Evolutionary conservation across 495 filamentous ascomycete species (phyloP).

Genomic region (Aspergillus diversus): DNA sequence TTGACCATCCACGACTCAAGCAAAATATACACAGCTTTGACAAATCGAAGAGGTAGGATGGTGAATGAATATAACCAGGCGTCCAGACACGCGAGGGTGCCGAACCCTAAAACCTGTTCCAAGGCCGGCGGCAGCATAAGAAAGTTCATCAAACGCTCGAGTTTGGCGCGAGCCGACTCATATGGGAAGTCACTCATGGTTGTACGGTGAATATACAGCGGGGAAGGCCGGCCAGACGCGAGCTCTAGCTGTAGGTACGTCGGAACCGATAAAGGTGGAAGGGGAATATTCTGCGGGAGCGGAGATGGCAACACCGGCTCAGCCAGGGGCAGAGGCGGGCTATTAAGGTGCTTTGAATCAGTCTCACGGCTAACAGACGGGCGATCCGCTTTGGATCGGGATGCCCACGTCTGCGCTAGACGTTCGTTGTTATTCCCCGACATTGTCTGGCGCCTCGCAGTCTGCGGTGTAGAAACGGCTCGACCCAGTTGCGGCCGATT

Average conservation of each 20-base stretch:
- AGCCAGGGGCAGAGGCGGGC: conserved; percentile 31
- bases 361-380: conserved; percentile 38
- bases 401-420: conserved; percentile 43
- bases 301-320: conserved; percentile 62
- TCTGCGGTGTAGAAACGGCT: conserved; percentile 42
- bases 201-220: conserved; percentile 84
- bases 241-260: conserved; percentile 89
- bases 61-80: conserved; percentile 98
- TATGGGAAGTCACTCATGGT: conserved; percentile 77
- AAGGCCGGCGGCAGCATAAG: conserved; percentile 77
- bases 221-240: conserved; percentile 77
- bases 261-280: conserved; percentile 84
- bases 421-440: conserved; percentile 35
- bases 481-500: conserved; percentile 40
- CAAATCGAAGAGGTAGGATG: conserved; percentile 86
- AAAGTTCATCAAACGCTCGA: conserved; percentile 92
- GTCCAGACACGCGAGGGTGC: conserved; percentile 86
- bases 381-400: conserved; percentile 41
- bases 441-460: conserved; percentile 31
- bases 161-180: conserved; percentile 94
- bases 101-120: conserved; percentile 87
- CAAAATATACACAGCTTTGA: conserved; percentile 79
- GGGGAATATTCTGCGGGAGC: conserved; percentile 69
- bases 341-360: conserved; percentile 40
- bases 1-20: conserved; percentile 71